Conservation (phyloP, 2,329 filamentous ascomycete species). For the Penicillium concentricum region DNA sequence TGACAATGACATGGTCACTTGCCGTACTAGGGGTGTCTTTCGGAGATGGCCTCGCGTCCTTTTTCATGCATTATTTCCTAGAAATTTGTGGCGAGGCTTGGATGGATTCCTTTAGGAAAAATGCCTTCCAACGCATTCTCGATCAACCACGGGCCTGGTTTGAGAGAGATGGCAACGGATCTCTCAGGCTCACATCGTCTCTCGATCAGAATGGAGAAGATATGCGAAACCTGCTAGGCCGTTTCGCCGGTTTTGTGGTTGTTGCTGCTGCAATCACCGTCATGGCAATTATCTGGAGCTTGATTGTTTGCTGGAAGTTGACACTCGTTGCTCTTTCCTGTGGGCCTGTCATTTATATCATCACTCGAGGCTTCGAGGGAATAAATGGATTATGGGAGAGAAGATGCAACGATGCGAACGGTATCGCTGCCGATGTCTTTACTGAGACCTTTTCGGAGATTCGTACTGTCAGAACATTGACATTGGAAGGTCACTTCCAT, state of each 20-base stretch:
- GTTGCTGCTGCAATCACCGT: constrained; percentile 65
- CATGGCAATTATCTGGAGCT: constrained; percentile 71
- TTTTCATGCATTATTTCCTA: constrained; percentile 67
- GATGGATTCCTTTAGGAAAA: constrained; percentile 68
- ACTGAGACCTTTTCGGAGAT: constrained; percentile 77
- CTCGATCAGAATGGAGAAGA: constrained; percentile 84
- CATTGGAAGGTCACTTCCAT: constrained; percentile 70
- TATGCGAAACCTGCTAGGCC: constrained; percentile 76
- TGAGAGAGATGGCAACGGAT: constrained; percentile 63
- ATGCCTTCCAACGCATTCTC: constrained; percentile 68
- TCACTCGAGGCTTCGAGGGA: constrained; percentile 64
- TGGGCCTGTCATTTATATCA: constrained; percentile 64
- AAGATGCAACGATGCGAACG: constrained; percentile 62
- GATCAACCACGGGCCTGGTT: constrained; percentile 79
- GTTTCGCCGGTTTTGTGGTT: constrained; percentile 70
- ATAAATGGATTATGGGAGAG: constrained; percentile 72
- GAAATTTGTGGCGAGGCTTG: constrained; percentile 72
- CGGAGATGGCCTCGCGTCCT: constrained; percentile 64
- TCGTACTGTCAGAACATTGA: constrained; percentile 72
- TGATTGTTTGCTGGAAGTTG: constrained; percentile 74
- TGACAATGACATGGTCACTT: constrained; percentile 66
- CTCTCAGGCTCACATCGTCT: constrained; percentile 64
- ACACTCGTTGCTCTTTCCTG: constrained; percentile 72
- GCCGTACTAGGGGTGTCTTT: constrained; percentile 67
- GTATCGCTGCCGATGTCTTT: constrained; percentile 61